phyloP scores from a whole-genome alignment of 2,329 filamentous ascomycete species.

The Nothomitra cinnamomea region DNA sequence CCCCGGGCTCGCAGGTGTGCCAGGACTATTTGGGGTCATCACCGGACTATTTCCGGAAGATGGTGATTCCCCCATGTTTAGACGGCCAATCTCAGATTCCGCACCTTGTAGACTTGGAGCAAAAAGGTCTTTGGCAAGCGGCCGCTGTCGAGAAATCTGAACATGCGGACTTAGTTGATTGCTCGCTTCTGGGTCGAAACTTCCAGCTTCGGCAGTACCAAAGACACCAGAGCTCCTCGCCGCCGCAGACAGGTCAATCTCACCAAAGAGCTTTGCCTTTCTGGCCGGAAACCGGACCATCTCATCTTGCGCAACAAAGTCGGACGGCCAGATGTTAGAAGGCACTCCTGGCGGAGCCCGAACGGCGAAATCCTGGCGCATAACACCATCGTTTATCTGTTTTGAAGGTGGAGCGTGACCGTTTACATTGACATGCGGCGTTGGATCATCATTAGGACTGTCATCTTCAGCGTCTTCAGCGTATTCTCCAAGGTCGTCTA shows the following conservation, averaged over 20 bases:
- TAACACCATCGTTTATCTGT: background rate
- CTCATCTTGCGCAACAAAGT: slow-evolving; percentile 13
- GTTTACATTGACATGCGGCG: slow-evolving; percentile 19
- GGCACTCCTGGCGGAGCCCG: background rate
- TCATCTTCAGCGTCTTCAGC: slow-evolving; percentile 26
- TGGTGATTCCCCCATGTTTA: slow-evolving; percentile 24
- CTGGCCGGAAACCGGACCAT: slow-evolving; percentile 18
- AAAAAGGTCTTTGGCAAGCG: background rate
- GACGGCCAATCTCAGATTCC: slow-evolving; percentile 28
- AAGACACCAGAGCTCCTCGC: slow-evolving; percentile 35
- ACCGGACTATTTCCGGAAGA: background rate
- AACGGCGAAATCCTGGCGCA: background rate
- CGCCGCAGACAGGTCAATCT: slow-evolving; percentile 38
- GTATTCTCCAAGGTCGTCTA: slow-evolving; percentile 41
- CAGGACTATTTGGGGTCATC: background rate
- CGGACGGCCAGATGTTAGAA: background rate
- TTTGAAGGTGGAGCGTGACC: background rate
- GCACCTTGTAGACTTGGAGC: slow-evolving; percentile 27
- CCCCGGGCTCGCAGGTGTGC: background rate
- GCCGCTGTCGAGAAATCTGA: slow-evolving; percentile 8
- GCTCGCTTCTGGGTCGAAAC: slow-evolving; percentile 5
- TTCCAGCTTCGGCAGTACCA: slow-evolving; percentile 16
- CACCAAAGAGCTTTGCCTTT: slow-evolving; percentile 33
- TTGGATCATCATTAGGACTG: no score
- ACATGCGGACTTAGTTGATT: background rate